These are phyloP conservation scores for Polytolypa hystricis DNA, from an alignment of 2,329 filamentous ascomycete species.

Conservation along the genomic window DNA sequence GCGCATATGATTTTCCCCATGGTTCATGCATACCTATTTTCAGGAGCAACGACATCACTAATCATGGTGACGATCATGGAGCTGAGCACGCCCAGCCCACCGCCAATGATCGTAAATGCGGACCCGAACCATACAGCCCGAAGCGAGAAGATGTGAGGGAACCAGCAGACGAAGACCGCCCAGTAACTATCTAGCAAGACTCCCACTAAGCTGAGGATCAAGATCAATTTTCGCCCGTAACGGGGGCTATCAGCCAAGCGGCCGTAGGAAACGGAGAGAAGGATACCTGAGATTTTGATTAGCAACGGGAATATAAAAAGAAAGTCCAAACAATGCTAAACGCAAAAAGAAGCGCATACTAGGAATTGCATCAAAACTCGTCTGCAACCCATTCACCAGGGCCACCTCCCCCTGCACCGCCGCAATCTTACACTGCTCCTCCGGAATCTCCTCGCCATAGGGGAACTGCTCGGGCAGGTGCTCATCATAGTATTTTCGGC, in stretches of 20 bases:
- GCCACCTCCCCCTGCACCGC: constrained; percentile 39
- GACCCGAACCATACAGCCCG: constrained; percentile 39
- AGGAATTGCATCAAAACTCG: constrained; percentile 36
- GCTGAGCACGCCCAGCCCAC: constrained; percentile 36
- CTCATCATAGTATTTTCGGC: constrained; percentile 33
- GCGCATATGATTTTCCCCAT: not conserved
- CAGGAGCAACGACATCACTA: constrained; percentile 38
- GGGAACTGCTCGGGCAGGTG: constrained; percentile 35
- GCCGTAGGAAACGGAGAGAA: constrained; percentile 40
- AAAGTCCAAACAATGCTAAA: not conserved
- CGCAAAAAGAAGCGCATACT: constrained; percentile 17
- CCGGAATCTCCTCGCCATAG: constrained; percentile 31
- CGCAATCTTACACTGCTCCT: constrained; percentile 41
- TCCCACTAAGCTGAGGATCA: constrained; percentile 33
- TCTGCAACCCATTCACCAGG: constrained; percentile 40
- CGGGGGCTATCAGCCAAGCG: constrained; percentile 35
- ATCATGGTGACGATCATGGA: constrained; percentile 42
- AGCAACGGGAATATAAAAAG: not conserved
- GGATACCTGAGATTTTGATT: constrained; percentile 25
- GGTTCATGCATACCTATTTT: constrained; percentile 27
- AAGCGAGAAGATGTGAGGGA: constrained; percentile 32
- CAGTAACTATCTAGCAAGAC: constrained; percentile 27
- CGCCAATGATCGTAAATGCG: constrained; percentile 35
- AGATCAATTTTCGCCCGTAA: constrained; percentile 36
- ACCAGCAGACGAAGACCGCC: constrained; percentile 26